A percentile compares a stretch with the other conserved stretches of the same genome.
Evolutionary conservation across 73 alveolate genomes (phyloP).

Genomic region (Effrenium voratum): DNA sequence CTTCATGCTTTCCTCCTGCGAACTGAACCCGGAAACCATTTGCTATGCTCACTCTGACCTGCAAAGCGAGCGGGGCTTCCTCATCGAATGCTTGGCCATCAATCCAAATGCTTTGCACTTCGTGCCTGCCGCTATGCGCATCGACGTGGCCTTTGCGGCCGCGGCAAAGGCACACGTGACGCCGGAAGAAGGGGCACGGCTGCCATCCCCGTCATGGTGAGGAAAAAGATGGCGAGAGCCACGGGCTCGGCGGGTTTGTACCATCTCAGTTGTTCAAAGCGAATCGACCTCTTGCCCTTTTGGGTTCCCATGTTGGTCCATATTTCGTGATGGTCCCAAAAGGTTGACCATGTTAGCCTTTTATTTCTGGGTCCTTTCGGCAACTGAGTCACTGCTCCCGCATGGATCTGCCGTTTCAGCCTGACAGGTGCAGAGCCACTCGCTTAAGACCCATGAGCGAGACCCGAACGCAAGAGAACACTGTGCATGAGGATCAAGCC

Average conservation of each 20-base stretch:
- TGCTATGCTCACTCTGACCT: conserved; percentile 56
- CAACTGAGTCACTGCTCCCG: not conserved
- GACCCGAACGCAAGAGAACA: too few species aligned
- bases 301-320: not conserved
- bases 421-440: too few species aligned
- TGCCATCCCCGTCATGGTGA: conserved; percentile 67
- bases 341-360: not conserved
- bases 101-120: conserved; percentile 55
- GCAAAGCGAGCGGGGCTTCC: conserved; percentile 64
- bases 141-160: conserved; percentile 74
- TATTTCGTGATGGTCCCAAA: not conserved
- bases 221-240: not conserved
- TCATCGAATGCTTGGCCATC: conserved; percentile 69
- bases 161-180: conserved; percentile 35
- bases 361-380: not conserved
- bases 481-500: too few species aligned
- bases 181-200: not conserved
- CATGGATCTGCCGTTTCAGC: not conserved
- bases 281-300: not conserved
- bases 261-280: not conserved
- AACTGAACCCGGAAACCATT: conserved; percentile 63
- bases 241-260: not conserved
- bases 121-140: conserved; percentile 70
- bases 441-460: too few species aligned
- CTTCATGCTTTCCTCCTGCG: conserved; percentile 60